Conservation (phyloP, 768 basidiomycete genomes). For the button mushroom (Agaricus bisporus) region DNA sequence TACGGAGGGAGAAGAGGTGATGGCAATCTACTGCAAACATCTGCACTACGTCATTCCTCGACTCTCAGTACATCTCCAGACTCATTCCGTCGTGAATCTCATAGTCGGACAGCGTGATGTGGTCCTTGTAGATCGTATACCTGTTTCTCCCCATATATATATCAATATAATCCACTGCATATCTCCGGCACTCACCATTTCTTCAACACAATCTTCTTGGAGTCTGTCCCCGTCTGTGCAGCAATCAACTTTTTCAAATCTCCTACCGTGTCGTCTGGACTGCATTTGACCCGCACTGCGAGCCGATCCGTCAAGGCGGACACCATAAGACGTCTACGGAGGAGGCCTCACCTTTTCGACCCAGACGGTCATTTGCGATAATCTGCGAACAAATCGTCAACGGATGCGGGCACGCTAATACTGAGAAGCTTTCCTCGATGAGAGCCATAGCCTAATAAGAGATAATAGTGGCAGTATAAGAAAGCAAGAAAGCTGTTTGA, state of each 20-base stretch:
- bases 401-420: background rate
- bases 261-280: conserved; percentile 92
- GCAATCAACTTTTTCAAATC: conserved; percentile 97
- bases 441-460: conserved; percentile 32
- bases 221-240: conserved; percentile 89
- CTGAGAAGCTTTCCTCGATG: conserved; percentile 39
- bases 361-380: conserved; percentile 93
- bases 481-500: background rate
- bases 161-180: background rate
- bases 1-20: background rate
- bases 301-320: background rate
- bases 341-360: conserved; percentile 69
- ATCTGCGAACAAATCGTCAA: conserved; percentile 39
- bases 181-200: conserved; percentile 67
- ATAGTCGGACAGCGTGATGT: conserved; percentile 88
- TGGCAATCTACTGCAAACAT: background rate
- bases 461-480: conserved; percentile 14
- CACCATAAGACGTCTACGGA: background rate
- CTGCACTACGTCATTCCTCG: background rate
- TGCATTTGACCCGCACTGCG: conserved; percentile 89
- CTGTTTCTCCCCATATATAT: conserved; percentile 33
- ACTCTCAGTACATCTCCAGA: conserved; percentile 76
- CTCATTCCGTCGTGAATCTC: conserved; percentile 94
- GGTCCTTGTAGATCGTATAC: conserved; percentile 96
- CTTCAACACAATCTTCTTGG: conserved; percentile 85